Evolutionary conservation across 164 flowering plant genomes (phyloP), one percentile per base, ranked within the genome.

Genomic region (Aristolochia contorta): DNA sequence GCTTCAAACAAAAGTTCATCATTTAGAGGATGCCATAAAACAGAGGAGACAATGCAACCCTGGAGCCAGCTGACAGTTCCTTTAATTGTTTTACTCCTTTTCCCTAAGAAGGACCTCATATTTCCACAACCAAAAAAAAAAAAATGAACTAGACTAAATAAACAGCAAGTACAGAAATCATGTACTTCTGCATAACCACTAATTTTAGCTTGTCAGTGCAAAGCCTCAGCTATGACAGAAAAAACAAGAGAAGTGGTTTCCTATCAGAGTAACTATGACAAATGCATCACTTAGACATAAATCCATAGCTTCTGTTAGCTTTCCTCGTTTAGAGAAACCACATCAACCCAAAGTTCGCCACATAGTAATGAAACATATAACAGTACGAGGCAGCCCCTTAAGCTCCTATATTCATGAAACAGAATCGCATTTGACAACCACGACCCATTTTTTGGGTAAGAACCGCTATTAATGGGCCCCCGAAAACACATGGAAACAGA

Each of bases 231-330:
- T 2, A 18, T 16, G 22, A 20, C 7, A 49, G 20, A 18, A 18
- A 5, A 18, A 49, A 49, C 22, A 12, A 49, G 0, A 12, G 19
- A 20, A 4, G 20, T 49, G 61, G 19, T 23, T 12, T 56, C 50
- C 75, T 57, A 65, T 78, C 79, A 78, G 78, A 59, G 53, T 59
- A 64, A 64, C 67, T 27, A 56, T 64, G 60, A 64, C 61, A 64
- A 10, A 48, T 56, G 67, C 61, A 41, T 57, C 61, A 64, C 30
- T 20, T 63, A 61, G 61, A 48, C 8, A 23, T 22, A 19, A 24
- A 15, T 53, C 65, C 65, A 30, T 43, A 61, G 65, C 65, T 62
- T 52, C 6, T 19, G 18, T 2, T 18, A 19, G 23, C 4, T 16
- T 20, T 41, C 57, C 4, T 62, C 65, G 23, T 45, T 53, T 23